Conservation (phyloP, 306 rosid genomes). For the Ormosia semicastrata region DNA sequence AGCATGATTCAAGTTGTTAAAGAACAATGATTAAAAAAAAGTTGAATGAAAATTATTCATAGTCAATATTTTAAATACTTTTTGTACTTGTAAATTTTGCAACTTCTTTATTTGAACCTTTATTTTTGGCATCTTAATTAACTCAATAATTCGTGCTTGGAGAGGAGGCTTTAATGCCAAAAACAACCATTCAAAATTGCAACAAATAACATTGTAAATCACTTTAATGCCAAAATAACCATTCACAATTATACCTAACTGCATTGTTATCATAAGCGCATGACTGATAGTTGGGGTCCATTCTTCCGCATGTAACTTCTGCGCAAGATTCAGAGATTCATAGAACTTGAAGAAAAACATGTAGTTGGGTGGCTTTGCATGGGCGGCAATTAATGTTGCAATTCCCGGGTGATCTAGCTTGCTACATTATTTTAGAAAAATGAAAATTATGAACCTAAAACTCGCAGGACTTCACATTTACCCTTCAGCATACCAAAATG, state of each 20-base stretch:
- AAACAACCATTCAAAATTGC: neutral
- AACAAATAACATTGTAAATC: neutral
- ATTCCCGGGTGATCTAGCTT: conserved; percentile 76
- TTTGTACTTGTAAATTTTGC: neutral
- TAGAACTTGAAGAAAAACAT: conserved; percentile 82
- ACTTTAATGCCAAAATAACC: neutral
- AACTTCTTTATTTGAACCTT: neutral
- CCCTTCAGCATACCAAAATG: neutral
- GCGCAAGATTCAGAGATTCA: conserved; percentile 62
- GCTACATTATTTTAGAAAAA: conserved; percentile 42
- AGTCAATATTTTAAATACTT: neutral
- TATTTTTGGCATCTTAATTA: neutral
- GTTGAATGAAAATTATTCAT: neutral
- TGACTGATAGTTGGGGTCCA: conserved; percentile 41
- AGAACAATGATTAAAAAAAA: neutral
- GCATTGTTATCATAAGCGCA: conserved; percentile 34
- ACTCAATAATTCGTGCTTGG: neutral
- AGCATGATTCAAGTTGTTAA: neutral
- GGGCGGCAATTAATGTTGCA: conserved; percentile 74
- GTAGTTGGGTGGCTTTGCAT: conserved; percentile 88
- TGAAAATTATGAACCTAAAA: neutral
- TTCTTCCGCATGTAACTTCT: conserved; percentile 64
- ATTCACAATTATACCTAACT: conserved; percentile 35
- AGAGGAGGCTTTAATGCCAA: neutral
- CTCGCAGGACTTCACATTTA: neutral